Conservation (phyloP, 306 rosid genomes). For the Carpinus viminea region DNA sequence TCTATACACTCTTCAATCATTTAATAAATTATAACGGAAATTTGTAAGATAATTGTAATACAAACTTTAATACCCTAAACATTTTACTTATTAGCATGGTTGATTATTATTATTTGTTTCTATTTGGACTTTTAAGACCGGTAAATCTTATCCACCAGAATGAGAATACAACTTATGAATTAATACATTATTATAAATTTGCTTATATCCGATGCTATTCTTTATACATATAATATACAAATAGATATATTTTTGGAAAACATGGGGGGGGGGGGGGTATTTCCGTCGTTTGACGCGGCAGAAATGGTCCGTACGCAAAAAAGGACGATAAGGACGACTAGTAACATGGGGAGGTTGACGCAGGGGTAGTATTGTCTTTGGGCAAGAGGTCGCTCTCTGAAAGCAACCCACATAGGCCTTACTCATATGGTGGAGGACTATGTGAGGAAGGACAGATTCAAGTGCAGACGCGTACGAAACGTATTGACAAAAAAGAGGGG, state of each 20-base stretch:
- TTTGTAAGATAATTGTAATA: too few species aligned
- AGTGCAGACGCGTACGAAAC: constrained; percentile 78
- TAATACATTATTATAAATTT: too few species aligned
- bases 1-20: too few species aligned
- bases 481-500: constrained; percentile 11
- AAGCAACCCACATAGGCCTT: constrained; percentile 23
- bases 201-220: too few species aligned
- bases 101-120: too few species aligned
- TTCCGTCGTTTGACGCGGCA: not conserved
- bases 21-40: too few species aligned
- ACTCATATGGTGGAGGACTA: constrained; percentile 80
- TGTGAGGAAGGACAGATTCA: constrained; percentile 95
- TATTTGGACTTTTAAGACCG: too few species aligned
- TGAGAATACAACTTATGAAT: too few species aligned
- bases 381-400: constrained; percentile 1
- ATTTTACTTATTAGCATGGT: too few species aligned
- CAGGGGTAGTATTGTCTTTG: constrained; percentile 41
- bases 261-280: constrained; percentile 26
- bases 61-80: not conserved
- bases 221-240: too few species aligned
- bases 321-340: constrained; percentile 62
- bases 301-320: constrained; percentile 44
- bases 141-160: too few species aligned
- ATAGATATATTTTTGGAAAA: not conserved
- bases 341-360: not conserved